A percentile compares a stretch with the other conserved stretches of the same genome.
These are phyloP conservation scores for Blepharisma undulans DNA, from an alignment of 169 alveolate genomes.

Conservation along the genomic window DNA sequence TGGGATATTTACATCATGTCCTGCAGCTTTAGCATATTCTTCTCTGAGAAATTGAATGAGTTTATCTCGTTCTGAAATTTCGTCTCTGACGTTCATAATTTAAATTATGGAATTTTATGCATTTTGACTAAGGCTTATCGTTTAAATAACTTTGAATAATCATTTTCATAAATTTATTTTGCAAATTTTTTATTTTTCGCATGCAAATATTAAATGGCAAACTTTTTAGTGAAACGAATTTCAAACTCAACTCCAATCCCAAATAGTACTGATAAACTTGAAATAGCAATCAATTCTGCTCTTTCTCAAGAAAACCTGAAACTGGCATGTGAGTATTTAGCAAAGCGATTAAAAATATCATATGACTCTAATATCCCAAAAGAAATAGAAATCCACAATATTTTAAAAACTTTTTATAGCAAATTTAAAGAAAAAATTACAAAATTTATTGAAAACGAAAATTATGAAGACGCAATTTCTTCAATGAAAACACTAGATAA, in stretches of 20 bases:
- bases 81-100: slow-evolving; percentile 7
- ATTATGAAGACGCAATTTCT: not conserved
- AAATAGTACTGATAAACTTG: not conserved
- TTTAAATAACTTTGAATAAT: too few species aligned
- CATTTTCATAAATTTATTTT: too few species aligned
- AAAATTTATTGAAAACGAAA: not conserved
- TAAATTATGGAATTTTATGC: not conserved
- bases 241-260: not conserved
- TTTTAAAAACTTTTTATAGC: not conserved
- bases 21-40: not conserved
- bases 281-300: not conserved
- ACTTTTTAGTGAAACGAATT: not conserved
- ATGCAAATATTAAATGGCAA: not conserved
- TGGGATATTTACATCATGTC: slow-evolving; percentile 19
- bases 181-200: not conserved
- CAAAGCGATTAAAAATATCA: not conserved
- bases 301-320: not conserved
- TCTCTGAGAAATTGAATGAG: slow-evolving; percentile 14
- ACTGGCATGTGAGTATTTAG: not conserved
- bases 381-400: not conserved
- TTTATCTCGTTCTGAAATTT: slow-evolving; percentile 32
- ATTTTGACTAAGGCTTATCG: too few species aligned
- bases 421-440: not conserved
- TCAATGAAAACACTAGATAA: not conserved
- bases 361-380: not conserved